These are phyloP conservation scores for Cryptococcus floricola DNA, from an alignment of 1,284 basidiomycete genomes.

Conservation along the genomic window DNA sequence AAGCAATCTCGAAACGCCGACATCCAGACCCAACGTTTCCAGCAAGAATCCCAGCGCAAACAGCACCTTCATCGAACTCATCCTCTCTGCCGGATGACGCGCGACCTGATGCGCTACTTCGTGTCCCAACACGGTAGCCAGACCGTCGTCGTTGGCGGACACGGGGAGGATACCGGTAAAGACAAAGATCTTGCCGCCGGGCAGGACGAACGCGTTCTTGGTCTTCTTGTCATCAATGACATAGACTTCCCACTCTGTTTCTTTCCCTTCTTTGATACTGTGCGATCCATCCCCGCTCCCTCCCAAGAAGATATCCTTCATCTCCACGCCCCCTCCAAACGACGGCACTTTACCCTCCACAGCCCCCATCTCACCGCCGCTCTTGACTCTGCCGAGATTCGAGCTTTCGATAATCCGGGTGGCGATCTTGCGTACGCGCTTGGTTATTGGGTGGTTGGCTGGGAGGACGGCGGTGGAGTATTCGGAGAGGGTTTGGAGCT, in stretches of 20 bases:
- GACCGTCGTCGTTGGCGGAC: slow-evolving; percentile 70
- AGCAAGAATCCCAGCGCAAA: slow-evolving; percentile 56
- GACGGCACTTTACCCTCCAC: slow-evolving; percentile 32
- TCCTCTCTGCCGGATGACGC: slow-evolving; percentile 68
- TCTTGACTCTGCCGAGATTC: slow-evolving; percentile 62
- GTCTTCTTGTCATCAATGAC: slow-evolving; percentile 72
- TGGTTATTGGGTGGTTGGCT: slow-evolving; percentile 61
- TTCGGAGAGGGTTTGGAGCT: slow-evolving; percentile 57
- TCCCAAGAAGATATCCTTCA: slow-evolving; percentile 31
- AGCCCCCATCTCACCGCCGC: slow-evolving; percentile 33
- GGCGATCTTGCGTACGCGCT: slow-evolving; percentile 67
- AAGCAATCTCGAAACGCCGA: slow-evolving; percentile 51
- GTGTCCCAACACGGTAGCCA: slow-evolving; percentile 83
- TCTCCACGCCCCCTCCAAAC: slow-evolving; percentile 30
- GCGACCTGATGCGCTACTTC: slow-evolving; percentile 86
- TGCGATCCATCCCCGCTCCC: slow-evolving; percentile 16
- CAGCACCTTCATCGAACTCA: slow-evolving; percentile 60
- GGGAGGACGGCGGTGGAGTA: slow-evolving; percentile 64
- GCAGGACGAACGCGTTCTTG: slow-evolving; percentile 76
- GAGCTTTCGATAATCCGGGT: slow-evolving; percentile 68
- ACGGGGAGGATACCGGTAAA: slow-evolving; percentile 86
- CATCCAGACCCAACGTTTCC: slow-evolving; percentile 59
- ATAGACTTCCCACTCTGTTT: slow-evolving; percentile 56
- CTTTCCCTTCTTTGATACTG: slow-evolving; percentile 43
- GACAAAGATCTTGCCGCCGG: slow-evolving; percentile 74